Conservation (phyloP, 1,284 basidiomycete species). For the Fistulinella cinereoalba region DNA sequence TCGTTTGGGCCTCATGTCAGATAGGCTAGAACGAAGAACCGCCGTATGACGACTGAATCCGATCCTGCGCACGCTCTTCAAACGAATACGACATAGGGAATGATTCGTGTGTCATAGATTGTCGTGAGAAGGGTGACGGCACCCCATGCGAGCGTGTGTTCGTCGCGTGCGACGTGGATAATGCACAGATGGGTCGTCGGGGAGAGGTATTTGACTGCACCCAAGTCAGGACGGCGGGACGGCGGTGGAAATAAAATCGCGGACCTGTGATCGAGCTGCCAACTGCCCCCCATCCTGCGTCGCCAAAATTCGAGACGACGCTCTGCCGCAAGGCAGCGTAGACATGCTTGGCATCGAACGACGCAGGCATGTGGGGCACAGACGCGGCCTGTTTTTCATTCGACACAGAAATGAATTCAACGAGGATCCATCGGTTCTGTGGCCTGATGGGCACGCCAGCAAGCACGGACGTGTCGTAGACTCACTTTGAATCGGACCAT, state of each 20-base stretch:
- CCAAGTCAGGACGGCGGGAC: not conserved
- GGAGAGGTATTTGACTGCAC: constrained; percentile 77
- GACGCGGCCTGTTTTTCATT: not conserved
- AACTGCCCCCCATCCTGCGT: constrained; percentile 76
- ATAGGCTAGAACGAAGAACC: too few relatives aligned
- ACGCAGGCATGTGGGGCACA: not conserved
- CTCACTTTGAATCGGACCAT: constrained; percentile 32
- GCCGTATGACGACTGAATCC: too few relatives aligned
- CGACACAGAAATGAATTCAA: constrained; percentile 55
- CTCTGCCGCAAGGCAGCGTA: constrained; percentile 67
- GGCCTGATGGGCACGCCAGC: not conserved
- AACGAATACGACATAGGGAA: constrained; percentile 72
- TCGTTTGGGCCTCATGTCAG: too few relatives aligned
- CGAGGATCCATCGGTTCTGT: constrained; percentile 76
- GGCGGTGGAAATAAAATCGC: constrained; percentile 14
- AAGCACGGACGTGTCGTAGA: not conserved
- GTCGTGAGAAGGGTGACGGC: constrained; percentile 61
- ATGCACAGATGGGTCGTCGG: constrained; percentile 75
- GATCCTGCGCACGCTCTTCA: too few relatives aligned
- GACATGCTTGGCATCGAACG: constrained; percentile 57
- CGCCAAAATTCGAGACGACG: constrained; percentile 71
- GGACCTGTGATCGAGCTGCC: constrained; percentile 63
- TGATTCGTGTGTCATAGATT: constrained; percentile 54
- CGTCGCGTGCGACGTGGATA: constrained; percentile 73
- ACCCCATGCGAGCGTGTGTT: constrained; percentile 71